Percentiles rank a stretch among this genome's conserved stretches.
Conservation (phyloP, 2,329 filamentous ascomycete species). For the Trichophyton schoenleinii region DNA sequence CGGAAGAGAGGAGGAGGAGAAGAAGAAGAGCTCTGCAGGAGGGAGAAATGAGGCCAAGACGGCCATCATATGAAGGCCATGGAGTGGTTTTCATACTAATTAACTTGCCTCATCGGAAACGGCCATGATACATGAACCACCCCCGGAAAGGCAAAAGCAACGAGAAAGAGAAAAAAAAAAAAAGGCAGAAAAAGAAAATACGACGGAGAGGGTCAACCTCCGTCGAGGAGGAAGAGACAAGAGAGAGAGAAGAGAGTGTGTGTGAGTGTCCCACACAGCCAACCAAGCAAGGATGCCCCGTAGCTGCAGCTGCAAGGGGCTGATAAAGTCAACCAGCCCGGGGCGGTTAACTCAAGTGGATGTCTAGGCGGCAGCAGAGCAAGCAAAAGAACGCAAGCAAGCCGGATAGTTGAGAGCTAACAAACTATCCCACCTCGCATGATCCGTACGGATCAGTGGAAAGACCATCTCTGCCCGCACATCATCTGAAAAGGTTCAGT, state of each 20-base stretch:
- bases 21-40: neutral
- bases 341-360: neutral
- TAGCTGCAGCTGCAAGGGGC: neutral
- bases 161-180: neutral
- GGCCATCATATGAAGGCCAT: neutral
- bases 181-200: neutral
- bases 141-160: neutral
- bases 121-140: conserved; percentile 1
- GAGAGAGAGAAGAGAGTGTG: neutral
- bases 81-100: neutral
- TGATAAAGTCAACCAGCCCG: neutral
- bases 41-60: neutral
- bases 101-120: conserved; percentile 1
- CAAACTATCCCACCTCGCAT: too few relatives aligned
- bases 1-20: neutral
- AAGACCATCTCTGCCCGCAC: too few relatives aligned
- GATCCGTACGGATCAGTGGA: too few relatives aligned
- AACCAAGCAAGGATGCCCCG: neutral
- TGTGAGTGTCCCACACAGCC: neutral
- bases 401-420: neutral
- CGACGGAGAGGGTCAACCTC: too few relatives aligned
- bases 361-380: neutral
- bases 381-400: neutral
- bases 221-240: neutral
- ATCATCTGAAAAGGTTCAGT: too few relatives aligned